Base-by-base conservation (phyloP, 2,329 filamentous ascomycete genomes). In the Capronia americana region DNA sequence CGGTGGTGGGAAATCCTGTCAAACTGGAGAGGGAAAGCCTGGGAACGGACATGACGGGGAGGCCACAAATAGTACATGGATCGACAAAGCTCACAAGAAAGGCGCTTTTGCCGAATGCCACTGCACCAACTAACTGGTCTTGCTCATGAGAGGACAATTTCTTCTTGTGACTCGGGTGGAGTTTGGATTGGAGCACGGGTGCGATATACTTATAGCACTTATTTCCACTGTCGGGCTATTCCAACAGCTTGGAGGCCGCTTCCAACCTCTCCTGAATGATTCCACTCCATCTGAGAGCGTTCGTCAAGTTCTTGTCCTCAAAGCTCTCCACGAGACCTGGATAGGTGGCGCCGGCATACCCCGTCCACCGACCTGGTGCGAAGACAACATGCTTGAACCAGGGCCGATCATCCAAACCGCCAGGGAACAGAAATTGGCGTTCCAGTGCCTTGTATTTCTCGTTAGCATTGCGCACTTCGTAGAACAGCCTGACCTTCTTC, bases 331-430 rank as follows among this genome's bases (percentile, higher is more conserved):
- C 84, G n/a, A 90, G 77, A 1, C 87, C 86, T 1, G 88, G 87
- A 72, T 86, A 90, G 8, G 87, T 88, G 3, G 85, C 87, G 2
- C 93, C 93, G 0, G 92, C 83, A 77, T 97, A 97, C 0, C 93
- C 93, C 0, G 92, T 97, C 92, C 93, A 96, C 56, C 94, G 77
- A 0, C 93, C 93, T 0, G 93, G 93, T 1, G 93, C 93, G 78
- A 96, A 97, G 1, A 97, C 90, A 2, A 97, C 90, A 74, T 97
- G 94, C 81, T 97, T 97, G 82, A 94, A 98, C 93, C 93, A 97
- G 26, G 82, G 82, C 66, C 94, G 83, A n/a, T 69, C 32, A 76
- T 97, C 93, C 23, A 98, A 79, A 0, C 94, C 94, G 2, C 85
- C 83, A 4, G 87, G 79, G 73, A 92, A 90, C 69, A 97, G 73